A percentile compares a stretch with the other conserved stretches of the same genome.
Evolutionary conservation across 2,329 filamentous ascomycete species (phyloP).

Genomic region (Cercospora brassicicola): DNA sequence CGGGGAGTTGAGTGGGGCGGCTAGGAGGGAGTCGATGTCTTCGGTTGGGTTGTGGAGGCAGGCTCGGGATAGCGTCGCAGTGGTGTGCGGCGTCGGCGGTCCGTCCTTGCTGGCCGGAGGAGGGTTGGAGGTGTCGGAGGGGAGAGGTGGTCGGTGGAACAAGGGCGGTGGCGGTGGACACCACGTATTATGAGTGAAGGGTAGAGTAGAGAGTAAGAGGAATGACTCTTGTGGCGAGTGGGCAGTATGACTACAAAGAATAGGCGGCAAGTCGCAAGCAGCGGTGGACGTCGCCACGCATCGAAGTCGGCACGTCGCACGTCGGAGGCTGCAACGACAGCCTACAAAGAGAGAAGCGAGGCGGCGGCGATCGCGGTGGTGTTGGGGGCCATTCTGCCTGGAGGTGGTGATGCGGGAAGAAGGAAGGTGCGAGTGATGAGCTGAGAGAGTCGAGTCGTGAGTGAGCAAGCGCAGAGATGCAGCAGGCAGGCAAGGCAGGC

Average conservation of each 20-base stretch:
- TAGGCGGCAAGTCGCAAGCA: constrained; percentile 11
- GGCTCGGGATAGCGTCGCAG: constrained; percentile 19
- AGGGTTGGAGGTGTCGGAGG: background rate
- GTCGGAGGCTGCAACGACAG: background rate
- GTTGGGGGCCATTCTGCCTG: constrained; percentile 3
- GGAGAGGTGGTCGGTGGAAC: constrained; percentile 4
- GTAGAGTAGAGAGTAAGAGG: background rate
- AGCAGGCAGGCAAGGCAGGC: background rate
- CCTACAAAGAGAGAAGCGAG: constrained; percentile 5
- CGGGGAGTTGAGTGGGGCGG: constrained; percentile 5
- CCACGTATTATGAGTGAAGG: background rate
- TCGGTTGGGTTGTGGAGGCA: constrained; percentile 14
- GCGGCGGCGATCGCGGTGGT: constrained; percentile 4
- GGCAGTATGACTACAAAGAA: constrained; percentile 8
- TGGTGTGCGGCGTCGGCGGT: constrained; percentile 9
- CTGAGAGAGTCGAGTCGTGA: background rate
- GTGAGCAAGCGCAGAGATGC: background rate
- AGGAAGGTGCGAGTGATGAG: constrained; percentile 43
- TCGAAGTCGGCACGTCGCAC: background rate
- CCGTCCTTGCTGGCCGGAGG: constrained; percentile 24
- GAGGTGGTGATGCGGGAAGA: constrained; percentile 49
- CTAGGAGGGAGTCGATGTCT: background rate
- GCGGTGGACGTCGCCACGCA: constrained; percentile 2
- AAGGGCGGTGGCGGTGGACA: background rate
- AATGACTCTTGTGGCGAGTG: constrained; percentile 12